These are phyloP conservation scores for Ophiocordyceps camponoti-leonardi DNA, from an alignment of 2,329 filamentous ascomycete genomes.

Conservation along the genomic window DNA sequence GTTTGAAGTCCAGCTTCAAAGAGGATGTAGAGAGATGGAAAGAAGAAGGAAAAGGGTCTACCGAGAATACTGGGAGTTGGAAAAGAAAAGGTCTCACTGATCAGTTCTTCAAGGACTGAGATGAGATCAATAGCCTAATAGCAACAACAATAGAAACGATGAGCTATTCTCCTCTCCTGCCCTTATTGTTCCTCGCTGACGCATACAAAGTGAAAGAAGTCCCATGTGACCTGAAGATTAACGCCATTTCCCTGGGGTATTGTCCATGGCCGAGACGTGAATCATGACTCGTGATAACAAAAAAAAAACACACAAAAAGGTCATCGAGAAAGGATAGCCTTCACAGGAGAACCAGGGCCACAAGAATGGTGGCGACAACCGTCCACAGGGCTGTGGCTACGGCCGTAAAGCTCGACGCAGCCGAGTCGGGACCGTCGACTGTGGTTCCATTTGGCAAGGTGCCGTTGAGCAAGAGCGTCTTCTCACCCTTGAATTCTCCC, in stretches of 20 bases:
- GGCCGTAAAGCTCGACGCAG: slow-evolving; percentile 14
- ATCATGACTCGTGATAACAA: background rate
- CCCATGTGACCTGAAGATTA: background rate
- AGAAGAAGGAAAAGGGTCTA: too few species aligned
- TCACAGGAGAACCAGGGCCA: slow-evolving; percentile 24
- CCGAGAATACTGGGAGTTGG: too few species aligned
- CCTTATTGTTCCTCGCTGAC: background rate
- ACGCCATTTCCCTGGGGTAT: background rate
- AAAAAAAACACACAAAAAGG: background rate
- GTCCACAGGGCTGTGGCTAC: slow-evolving; percentile 33
- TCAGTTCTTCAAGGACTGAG: too few species aligned
- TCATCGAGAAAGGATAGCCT: background rate
- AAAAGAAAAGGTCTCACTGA: too few species aligned
- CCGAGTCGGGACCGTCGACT: slow-evolving; percentile 10
- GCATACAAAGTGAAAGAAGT: background rate
- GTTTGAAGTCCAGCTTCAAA: too few species aligned
- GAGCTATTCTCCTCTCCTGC: background rate
- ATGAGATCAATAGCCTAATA: too few species aligned
- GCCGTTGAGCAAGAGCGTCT: slow-evolving; percentile 58
- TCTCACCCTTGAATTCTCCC: slow-evolving; percentile 18
- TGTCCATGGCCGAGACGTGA: background rate
- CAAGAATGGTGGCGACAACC: slow-evolving; percentile 19
- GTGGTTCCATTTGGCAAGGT: slow-evolving; percentile 54
- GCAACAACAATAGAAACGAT: background rate
- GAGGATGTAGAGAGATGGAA: too few species aligned